These are phyloP conservation scores for Erythrobasidium hasegawianum DNA, from an alignment of 1,284 basidiomycete species.

Conservation along the genomic window DNA sequence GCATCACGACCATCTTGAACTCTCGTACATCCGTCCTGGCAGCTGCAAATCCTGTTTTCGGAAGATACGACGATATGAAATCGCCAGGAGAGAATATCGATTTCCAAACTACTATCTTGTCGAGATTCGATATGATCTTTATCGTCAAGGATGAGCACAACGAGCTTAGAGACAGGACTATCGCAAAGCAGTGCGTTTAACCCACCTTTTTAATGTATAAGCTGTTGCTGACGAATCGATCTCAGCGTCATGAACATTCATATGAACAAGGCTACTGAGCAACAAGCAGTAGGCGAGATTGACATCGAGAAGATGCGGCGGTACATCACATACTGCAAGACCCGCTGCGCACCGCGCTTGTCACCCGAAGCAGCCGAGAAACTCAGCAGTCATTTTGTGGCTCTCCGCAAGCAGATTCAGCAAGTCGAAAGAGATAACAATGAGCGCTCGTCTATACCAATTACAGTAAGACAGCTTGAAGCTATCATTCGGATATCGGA, in stretches of 20 bases:
- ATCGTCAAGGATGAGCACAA: slow-evolving; percentile 99
- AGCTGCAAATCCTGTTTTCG: slow-evolving; percentile 98
- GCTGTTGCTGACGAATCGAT: slow-evolving; percentile 46
- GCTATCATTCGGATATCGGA: slow-evolving; percentile 99
- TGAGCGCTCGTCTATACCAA: slow-evolving; percentile 95
- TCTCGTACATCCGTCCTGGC: slow-evolving; percentile 93
- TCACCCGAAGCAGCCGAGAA: slow-evolving; percentile 93
- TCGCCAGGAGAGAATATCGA: slow-evolving; percentile 99
- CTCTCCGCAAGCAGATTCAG: slow-evolving; percentile 88
- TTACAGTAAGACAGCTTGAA: slow-evolving; percentile 98
- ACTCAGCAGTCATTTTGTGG: slow-evolving; percentile 94
- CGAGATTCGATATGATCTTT: slow-evolving; percentile 99
- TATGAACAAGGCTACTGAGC: slow-evolving; percentile 80
- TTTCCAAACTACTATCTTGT: slow-evolving; percentile 97
- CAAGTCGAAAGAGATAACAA: slow-evolving; percentile 96
- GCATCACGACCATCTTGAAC: slow-evolving; percentile 97
- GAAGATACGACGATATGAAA: slow-evolving; percentile 94
- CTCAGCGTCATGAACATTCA: slow-evolving; percentile 99
- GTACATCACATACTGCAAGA: slow-evolving; percentile 93
- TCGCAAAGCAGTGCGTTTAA: slow-evolving; percentile 15
- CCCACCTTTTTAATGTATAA: background rate
- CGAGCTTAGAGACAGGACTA: slow-evolving; percentile 73
- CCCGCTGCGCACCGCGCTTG: slow-evolving; percentile 90
- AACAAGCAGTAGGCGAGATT: slow-evolving; percentile 80
- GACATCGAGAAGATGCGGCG: slow-evolving; percentile 98